phyloP scores from a whole-genome alignment of 768 basidiomycete species.

The Mycena floridula region DNA sequence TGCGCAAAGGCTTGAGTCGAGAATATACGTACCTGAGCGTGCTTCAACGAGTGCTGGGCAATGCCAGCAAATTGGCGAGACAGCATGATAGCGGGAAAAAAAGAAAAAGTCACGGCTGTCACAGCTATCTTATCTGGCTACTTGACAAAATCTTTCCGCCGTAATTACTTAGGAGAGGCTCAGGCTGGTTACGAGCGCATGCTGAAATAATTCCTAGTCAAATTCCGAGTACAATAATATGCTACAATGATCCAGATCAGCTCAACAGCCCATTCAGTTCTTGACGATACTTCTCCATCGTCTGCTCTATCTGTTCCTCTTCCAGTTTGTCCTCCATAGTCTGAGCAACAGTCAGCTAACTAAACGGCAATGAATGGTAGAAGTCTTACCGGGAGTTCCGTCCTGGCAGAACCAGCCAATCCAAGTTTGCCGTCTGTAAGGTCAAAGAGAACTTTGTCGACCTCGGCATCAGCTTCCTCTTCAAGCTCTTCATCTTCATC shows the following conservation, averaged over 20 bases:
- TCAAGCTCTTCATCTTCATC: conserved; percentile 94
- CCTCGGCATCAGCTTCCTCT: conserved; percentile 95
- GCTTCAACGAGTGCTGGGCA: conserved; percentile 45
- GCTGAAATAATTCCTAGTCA: too few relatives aligned
- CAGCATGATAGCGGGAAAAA: conserved; percentile 39
- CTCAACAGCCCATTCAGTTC: conserved; percentile 86
- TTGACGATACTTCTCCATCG: conserved; percentile 86
- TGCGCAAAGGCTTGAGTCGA: too few relatives aligned
- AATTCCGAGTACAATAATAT: neutral
- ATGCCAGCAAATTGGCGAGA: conserved; percentile 50
- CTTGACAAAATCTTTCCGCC: too few relatives aligned
- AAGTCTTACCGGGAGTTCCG: conserved; percentile 74
- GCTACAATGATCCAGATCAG: conserved; percentile 28
- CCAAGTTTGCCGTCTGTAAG: conserved; percentile 96
- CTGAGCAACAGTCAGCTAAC: too few relatives aligned
- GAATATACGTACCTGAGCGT: conserved; percentile 37
- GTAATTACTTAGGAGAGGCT: too few relatives aligned
- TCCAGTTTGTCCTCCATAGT: conserved; percentile 54
- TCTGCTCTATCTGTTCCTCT: conserved; percentile 80
- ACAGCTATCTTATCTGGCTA: too few relatives aligned
- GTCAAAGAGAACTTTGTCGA: conserved; percentile 94
- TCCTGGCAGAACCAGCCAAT: conserved; percentile 66
- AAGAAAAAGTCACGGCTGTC: neutral
- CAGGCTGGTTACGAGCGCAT: too few relatives aligned
- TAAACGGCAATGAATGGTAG: neutral